Base-by-base conservation (phyloP, 1,139 yeast genomes). In the Saccharomyces hybrid region DNA sequence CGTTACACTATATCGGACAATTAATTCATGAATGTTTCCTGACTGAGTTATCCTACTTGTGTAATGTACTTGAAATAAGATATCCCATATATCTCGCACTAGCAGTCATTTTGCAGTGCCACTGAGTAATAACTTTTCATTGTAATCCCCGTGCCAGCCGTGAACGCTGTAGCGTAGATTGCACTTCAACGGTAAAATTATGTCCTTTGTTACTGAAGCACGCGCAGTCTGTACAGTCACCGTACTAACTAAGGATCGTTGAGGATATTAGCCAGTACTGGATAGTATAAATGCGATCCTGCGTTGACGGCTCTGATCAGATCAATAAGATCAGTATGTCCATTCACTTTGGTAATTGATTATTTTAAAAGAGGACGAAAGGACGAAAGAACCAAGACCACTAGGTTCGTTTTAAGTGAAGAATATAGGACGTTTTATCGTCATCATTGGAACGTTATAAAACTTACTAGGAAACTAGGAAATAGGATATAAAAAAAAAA, bases 1-100 rank as follows among this genome's bases (percentile, higher is more conserved):
- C 52, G 52, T 50, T 50, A 50, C 52, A 50, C 52, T 32, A 50
- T 46, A 50, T 50, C 52, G 52, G 52, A 50, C 5, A 29, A 9
- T 29, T 9, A 29, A 19, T 19, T 19, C 19, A 19, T 19, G 19
- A 19, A 19, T 19, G 19, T 19, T 19, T 19, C 19, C 19, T 19
- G 19, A 19, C 19, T 19, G 19, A 19, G 19, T 19, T 19, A 19
- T 19, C 19, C 19, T 19, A 19, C 19, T 19, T 19, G 19, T 19
- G 19, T 19, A 19, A 19, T 19, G 19, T 19, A 19, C 19, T 19
- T 19, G 19, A 19, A 19, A 19, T 19, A 19, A 19, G 19, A 19
- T 19, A 19, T 19, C 19, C 19, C 19, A 19, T 19, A 19, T 19
- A 19, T 19, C 19, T 19, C 19, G 19, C 19, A 19, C 19, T 19